phyloP scores from a whole-genome alignment of 306 rosid genomes.

The Quercus dentata region DNA sequence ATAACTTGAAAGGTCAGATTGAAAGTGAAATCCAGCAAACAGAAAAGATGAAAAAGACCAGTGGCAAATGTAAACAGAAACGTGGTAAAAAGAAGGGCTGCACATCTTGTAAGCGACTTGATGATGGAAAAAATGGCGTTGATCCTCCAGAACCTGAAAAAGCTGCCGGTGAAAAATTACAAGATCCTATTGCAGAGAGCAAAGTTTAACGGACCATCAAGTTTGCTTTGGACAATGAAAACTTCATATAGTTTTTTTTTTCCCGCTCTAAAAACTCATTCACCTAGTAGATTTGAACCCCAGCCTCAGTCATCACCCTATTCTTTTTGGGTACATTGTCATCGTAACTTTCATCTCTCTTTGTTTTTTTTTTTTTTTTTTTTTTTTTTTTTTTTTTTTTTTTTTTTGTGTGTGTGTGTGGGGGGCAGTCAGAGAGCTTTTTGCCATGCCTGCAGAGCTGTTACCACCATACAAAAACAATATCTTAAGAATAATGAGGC shows the following conservation, averaged over 20 bases:
- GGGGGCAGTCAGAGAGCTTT: neutral
- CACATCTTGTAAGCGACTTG: neutral
- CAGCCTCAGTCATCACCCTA: too few relatives aligned
- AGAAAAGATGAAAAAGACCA: neutral
- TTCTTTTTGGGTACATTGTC: too few relatives aligned
- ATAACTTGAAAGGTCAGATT: neutral
- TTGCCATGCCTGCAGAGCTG: neutral
- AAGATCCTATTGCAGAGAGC: neutral
- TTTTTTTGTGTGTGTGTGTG: too few relatives aligned
- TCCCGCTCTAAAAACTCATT: too few relatives aligned
- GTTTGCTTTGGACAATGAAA: neutral
- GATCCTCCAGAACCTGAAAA: neutral
- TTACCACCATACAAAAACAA: neutral
- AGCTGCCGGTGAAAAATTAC: neutral
- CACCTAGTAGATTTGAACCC: too few relatives aligned
- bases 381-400: too few relatives aligned
- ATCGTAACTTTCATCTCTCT: neutral
- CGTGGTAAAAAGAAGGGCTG: neutral
- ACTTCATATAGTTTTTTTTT: neutral
- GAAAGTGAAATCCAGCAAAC: neutral
- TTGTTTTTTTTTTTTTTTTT: accelerated
- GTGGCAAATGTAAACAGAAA: neutral
- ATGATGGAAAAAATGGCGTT: neutral
- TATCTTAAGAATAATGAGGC: neutral
- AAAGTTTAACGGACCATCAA: neutral